Evolutionary conservation across 805 yeast species (phyloP).

Genomic region (Candida maltosa): DNA sequence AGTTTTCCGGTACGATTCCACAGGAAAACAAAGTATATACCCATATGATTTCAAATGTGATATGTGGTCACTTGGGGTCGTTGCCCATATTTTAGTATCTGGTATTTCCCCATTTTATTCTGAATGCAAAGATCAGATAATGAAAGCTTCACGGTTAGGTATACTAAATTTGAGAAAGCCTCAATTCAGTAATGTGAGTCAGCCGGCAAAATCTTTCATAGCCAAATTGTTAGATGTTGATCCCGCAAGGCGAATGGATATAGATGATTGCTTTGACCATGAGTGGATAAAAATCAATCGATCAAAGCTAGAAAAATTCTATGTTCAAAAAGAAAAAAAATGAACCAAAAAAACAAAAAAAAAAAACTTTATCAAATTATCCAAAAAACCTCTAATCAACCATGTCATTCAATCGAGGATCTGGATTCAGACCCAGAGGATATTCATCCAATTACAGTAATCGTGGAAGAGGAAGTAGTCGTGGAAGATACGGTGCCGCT

Average conservation of each 20-base stretch:
- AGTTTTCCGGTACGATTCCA: slow-evolving; percentile 30
- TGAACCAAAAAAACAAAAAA: neutral
- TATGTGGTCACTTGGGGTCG: slow-evolving; percentile 67
- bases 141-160: slow-evolving; percentile 32
- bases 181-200: slow-evolving; percentile 43
- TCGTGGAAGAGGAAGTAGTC: neutral
- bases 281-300: slow-evolving; percentile 46
- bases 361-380: too few species aligned
- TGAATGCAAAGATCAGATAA: slow-evolving; percentile 23
- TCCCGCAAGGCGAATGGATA: slow-evolving; percentile 32
- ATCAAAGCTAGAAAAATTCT: slow-evolving; percentile 6
- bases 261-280: slow-evolving; percentile 38
- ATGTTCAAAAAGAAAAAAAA: slow-evolving; percentile 5
- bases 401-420: slow-evolving; percentile 3
- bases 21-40: slow-evolving; percentile 36
- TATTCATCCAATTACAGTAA: neutral
- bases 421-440: slow-evolving; percentile 6
- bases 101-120: slow-evolving; percentile 65
- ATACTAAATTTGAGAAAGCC: slow-evolving; percentile 30
- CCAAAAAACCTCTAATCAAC: too few species aligned
- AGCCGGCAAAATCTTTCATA: slow-evolving; percentile 46
- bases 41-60: slow-evolving; percentile 50
- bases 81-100: slow-evolving; percentile 54
- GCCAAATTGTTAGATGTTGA: slow-evolving; percentile 35
- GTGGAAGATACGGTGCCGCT: neutral